Conservation (phyloP, 306 rosid species). For the Cucumis melo region DNA sequence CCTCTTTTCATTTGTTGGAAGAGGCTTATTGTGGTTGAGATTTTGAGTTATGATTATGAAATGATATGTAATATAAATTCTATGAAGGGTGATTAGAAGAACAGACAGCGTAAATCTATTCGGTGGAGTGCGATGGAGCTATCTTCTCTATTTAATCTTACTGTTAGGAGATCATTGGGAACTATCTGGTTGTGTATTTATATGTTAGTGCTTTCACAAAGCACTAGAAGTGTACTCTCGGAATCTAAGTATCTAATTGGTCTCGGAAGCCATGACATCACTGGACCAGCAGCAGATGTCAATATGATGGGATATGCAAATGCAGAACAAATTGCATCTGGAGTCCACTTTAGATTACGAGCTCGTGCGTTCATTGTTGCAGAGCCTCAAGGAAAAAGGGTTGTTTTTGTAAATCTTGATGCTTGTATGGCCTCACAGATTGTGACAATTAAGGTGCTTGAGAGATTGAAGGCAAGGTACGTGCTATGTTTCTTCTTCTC, state of each 20-base stretch:
- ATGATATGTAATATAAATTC: neutral
- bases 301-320: slow-evolving; percentile 96
- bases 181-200: slow-evolving; percentile 15
- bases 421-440: slow-evolving; percentile 91
- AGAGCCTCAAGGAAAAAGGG: slow-evolving; percentile 51
- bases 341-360: slow-evolving; percentile 66
- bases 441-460: slow-evolving; percentile 61
- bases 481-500: neutral
- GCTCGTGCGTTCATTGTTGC: slow-evolving; percentile 80
- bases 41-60: neutral
- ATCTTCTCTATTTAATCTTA: neutral
- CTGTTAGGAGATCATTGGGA: slow-evolving; percentile 4
- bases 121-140: slow-evolving; percentile 20
- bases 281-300: slow-evolving; percentile 98
- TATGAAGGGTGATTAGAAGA: slow-evolving; percentile 12
- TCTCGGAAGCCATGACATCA: slow-evolving; percentile 80
- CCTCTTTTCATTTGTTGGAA: neutral
- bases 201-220: slow-evolving; percentile 5
- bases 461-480: slow-evolving; percentile 80
- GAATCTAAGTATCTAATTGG: slow-evolving; percentile 66
- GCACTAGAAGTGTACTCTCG: slow-evolving; percentile 8
- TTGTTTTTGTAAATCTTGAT: slow-evolving; percentile 84
- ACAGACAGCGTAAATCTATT: neutral
- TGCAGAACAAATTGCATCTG: slow-evolving; percentile 54
- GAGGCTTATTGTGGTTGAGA: neutral